phyloP scores from a whole-genome alignment of 805 yeast species.

The Hanseniaspora meyeri region DNA sequence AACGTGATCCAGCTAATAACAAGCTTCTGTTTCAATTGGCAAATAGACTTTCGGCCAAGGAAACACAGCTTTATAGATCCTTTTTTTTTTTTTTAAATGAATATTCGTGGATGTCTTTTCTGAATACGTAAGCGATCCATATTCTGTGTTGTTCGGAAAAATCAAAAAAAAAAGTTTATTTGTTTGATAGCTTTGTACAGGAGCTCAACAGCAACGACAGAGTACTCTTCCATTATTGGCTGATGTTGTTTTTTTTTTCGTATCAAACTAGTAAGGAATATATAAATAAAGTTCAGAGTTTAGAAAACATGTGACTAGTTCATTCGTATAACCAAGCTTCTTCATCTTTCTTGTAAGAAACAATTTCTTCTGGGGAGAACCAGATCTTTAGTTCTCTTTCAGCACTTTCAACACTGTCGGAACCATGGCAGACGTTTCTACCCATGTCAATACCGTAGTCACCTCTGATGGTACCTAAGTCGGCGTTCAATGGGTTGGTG shows the following conservation, averaged over 20 bases:
- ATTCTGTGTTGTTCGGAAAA: no score
- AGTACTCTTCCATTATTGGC: no score
- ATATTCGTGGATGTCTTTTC: no score
- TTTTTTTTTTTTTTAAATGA: no score
- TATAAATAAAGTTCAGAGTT: background rate
- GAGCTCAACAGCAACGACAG: no score
- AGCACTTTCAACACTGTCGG: slow-evolving; percentile 97
- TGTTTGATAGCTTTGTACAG: no score
- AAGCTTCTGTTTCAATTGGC: background rate
- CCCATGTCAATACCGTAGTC: slow-evolving; percentile 98
- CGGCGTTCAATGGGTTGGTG: slow-evolving; percentile 92
- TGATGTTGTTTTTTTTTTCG: no score
- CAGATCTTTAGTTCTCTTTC: slow-evolving; percentile 89
- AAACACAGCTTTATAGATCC: no score
- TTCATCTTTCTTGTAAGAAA: slow-evolving; percentile 77
- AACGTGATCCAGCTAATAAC: background rate
- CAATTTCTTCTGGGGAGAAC: slow-evolving; percentile 96
- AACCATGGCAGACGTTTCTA: slow-evolving; percentile 98
- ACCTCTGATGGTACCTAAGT: slow-evolving; percentile 99
- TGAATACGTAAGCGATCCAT: no score
- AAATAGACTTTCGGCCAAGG: background rate
- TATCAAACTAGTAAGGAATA: background rate
- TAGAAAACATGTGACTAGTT: slow-evolving; percentile 15
- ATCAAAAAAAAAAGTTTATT: no score
- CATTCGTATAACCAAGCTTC: slow-evolving; percentile 91